Percentiles rank a stretch among this genome's conserved stretches.
These are phyloP conservation scores for Sporothrix humicola DNA, from an alignment of 2,329 filamentous ascomycete species.

Conservation along the genomic window DNA sequence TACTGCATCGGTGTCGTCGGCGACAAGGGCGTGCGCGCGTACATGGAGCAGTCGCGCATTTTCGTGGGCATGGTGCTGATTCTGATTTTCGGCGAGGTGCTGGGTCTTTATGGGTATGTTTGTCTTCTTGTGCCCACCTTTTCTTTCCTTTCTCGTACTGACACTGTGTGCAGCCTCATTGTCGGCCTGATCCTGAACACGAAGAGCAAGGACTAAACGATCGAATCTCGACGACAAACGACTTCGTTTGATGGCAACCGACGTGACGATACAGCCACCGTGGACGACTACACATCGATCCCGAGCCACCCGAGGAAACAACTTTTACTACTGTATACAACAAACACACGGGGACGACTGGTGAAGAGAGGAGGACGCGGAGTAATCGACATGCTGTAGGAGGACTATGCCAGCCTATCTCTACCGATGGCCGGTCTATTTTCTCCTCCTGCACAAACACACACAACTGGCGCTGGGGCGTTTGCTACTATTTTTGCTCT, in stretches of 20 bases:
- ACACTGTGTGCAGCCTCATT: conserved; percentile 68
- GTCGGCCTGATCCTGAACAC: conserved; percentile 93
- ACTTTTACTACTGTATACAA: background rate
- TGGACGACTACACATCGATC: background rate
- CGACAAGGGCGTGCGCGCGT: conserved; percentile 89
- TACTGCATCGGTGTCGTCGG: conserved; percentile 97
- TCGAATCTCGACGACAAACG: background rate
- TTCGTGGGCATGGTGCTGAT: conserved; percentile 99
- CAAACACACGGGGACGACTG: background rate
- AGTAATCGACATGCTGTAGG: conserved; percentile 7
- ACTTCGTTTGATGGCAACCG: background rate
- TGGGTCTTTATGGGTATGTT: conserved; percentile 88
- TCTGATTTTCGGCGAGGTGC: conserved; percentile 95
- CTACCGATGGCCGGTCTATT: no score
- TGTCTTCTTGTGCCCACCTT: background rate
- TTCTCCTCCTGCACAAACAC: conserved; percentile 10
- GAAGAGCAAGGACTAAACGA: conserved; percentile 67
- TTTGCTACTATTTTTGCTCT: background rate
- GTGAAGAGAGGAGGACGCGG: background rate
- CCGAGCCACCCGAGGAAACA: background rate
- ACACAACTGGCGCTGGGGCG: conserved; percentile 32
- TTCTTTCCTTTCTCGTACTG: conserved; percentile 23
- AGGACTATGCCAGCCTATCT: background rate
- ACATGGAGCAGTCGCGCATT: conserved; percentile 94
- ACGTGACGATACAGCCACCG: background rate